Evolutionary conservation across 148 eudicot genomes (phyloP).

Genomic region (Vaccinium vitisidaea): DNA sequence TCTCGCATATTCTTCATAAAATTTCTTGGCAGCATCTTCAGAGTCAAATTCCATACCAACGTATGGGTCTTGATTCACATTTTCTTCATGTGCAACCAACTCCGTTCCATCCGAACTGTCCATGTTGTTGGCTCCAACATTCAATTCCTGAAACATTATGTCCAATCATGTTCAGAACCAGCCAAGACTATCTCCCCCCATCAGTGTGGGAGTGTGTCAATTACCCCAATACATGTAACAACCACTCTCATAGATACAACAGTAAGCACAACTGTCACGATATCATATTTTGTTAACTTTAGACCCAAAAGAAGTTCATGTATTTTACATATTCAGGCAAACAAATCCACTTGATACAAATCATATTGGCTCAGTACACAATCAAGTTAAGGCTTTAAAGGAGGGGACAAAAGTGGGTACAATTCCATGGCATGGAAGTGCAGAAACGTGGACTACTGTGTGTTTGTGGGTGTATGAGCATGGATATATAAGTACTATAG

Average conservation of each 20-base stretch:
- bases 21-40: slow-evolving; percentile 20
- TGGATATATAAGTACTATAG: neutral
- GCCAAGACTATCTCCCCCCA: neutral
- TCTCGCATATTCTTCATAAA: slow-evolving; percentile 19
- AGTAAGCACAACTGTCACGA: neutral
- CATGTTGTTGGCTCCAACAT: slow-evolving; percentile 14
- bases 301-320: neutral
- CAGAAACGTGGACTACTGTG: neutral
- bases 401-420: neutral
- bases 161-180: neutral
- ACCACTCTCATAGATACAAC: slow-evolving; percentile 3
- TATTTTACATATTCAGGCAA: neutral
- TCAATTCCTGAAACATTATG: slow-evolving; percentile 16
- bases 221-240: neutral
- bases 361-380: neutral
- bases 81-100: slow-evolving; percentile 11
- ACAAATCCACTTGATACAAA: neutral
- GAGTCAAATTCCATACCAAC: slow-evolving; percentile 18
- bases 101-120: slow-evolving; percentile 3
- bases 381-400: neutral
- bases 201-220: neutral
- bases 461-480: neutral
- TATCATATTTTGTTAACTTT: neutral
- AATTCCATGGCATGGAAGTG: neutral
- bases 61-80: slow-evolving; percentile 6